Base-by-base conservation (phyloP, 305 asterid species). In the Euphrasia arctica region DNA sequence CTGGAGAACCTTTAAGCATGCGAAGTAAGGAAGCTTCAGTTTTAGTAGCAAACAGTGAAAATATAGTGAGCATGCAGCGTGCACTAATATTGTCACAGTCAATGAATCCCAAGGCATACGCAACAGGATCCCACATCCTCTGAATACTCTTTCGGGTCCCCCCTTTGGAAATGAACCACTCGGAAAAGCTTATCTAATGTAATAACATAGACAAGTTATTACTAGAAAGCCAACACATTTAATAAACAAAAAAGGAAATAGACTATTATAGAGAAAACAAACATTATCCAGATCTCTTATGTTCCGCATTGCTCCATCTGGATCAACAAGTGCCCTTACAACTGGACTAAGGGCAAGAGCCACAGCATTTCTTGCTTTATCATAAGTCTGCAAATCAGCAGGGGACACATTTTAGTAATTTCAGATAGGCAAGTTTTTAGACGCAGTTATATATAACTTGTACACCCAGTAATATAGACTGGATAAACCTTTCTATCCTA, bases 81-180 rank as follows among this genome's bases (percentile, higher is more conserved):
- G 99, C 99, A 78, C 99, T 90, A 59, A 90, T 94, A 74, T 94
- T 94, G 72, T 94, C 97, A 71, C 96, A 90, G 74, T 94, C 97
- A 52, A 90, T 94, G 82, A 94, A 94, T 45, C 99, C 99, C 63
- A 94, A 87, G 70, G 99, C 99, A 88, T 94, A 94, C 63, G 99
- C 97, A 68, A 94, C 99, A 70, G 97, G 96, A 70, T 94, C 99
- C 99, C 99, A 94, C 96, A 94, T 90, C 76, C 93, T 88, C 83
- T 85, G 97, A 68, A 94, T 90, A 68, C 99, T 94, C 76, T 64
- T 58, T 15, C 96, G 96, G 11, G 99, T 90, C 31, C 99, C 99
- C 5, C 99, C 99, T 85, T 79, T 93, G 69, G 99, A 88, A 73
- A 94, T 71, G 86, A 94, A 94, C 99, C 99, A 94, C 32, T 90